phyloP scores from a whole-genome alignment of 495 filamentous ascomycete species.

The Rhypophila decipiens region DNA sequence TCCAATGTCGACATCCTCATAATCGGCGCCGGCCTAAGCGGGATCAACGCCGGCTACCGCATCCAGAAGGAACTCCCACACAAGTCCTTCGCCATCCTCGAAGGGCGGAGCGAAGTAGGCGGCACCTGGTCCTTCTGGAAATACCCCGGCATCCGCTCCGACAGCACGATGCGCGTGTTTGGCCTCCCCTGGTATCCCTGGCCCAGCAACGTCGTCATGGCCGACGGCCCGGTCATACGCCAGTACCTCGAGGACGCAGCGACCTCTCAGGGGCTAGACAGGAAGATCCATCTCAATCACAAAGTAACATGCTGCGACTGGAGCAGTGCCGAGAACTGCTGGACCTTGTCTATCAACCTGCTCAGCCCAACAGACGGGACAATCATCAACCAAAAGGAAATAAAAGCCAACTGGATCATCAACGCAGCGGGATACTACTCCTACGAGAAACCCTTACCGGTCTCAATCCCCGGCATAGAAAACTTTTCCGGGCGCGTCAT shows the following conservation, averaged over 20 bases:
- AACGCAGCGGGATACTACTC: conserved; percentile 63
- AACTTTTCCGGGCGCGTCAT: conserved; percentile 50
- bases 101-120: conserved; percentile 53
- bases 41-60: conserved; percentile 68
- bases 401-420: conserved; percentile 34
- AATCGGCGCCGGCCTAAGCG: conserved; percentile 68
- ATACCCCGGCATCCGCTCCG: conserved; percentile 64
- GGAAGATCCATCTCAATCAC: conserved; percentile 55
- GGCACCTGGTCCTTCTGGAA: conserved; percentile 71
- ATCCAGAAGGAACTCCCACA: conserved; percentile 55
- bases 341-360: conserved; percentile 52
- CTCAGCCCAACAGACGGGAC: conserved; percentile 27
- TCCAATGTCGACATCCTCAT: conserved; percentile 54
- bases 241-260: conserved; percentile 59
- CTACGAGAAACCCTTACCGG: conserved; percentile 51
- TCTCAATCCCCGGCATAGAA: conserved; percentile 53
- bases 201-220: conserved; percentile 53
- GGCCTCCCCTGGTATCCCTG: conserved; percentile 66
- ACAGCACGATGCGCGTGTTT: conserved; percentile 62
- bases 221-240: conserved; percentile 51
- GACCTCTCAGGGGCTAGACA: conserved; percentile 52
- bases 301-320: conserved; percentile 51
- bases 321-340: conserved; percentile 52
- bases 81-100: conserved; percentile 52
- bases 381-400: conserved; percentile 23